Evolutionary conservation across 352 stramenopile species (phyloP).

Genomic region (Globisporangium nodosum): DNA sequence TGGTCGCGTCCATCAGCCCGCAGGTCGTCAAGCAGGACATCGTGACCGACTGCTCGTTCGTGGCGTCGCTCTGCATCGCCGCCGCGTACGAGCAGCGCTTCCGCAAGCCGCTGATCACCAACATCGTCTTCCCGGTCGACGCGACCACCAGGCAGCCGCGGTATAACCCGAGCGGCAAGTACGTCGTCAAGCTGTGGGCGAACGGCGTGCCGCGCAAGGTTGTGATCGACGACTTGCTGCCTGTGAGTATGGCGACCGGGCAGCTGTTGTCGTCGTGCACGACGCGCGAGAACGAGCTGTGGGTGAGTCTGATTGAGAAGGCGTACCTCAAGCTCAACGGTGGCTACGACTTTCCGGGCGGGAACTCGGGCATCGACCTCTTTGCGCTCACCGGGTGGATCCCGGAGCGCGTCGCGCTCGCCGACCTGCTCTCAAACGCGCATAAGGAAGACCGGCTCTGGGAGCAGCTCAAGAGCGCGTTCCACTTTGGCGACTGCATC

Average conservation of each 20-base stretch:
- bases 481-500: constrained; percentile 95
- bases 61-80: constrained; percentile 90
- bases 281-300: constrained; percentile 78
- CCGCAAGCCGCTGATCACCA: constrained; percentile 89
- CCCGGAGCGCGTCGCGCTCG: constrained; percentile 88
- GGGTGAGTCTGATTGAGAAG: constrained; percentile 98
- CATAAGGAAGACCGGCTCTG: constrained; percentile 55
- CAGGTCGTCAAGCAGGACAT: constrained; percentile 85
- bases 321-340: constrained; percentile 98
- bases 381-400: constrained; percentile 99
- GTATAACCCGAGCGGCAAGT: constrained; percentile 93
- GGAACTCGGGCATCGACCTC: constrained; percentile 96
- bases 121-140: constrained; percentile 94
- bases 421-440: constrained; percentile 25
- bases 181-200: constrained; percentile 96
- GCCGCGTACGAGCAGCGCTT: constrained; percentile 90
- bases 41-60: constrained; percentile 92
- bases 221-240: constrained; percentile 94
- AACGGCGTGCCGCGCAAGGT: constrained; percentile 93
- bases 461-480: constrained; percentile 90
- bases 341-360: constrained; percentile 96
- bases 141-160: constrained; percentile 41
- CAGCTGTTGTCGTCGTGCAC: constrained; percentile 83
- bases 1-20: constrained; percentile 70
- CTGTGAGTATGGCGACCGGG: constrained; percentile 65